A percentile compares a stretch with the other conserved stretches of the same genome.
Conservation (phyloP, 768 basidiomycete genomes). For the Pleurotus cornucopiae region DNA sequence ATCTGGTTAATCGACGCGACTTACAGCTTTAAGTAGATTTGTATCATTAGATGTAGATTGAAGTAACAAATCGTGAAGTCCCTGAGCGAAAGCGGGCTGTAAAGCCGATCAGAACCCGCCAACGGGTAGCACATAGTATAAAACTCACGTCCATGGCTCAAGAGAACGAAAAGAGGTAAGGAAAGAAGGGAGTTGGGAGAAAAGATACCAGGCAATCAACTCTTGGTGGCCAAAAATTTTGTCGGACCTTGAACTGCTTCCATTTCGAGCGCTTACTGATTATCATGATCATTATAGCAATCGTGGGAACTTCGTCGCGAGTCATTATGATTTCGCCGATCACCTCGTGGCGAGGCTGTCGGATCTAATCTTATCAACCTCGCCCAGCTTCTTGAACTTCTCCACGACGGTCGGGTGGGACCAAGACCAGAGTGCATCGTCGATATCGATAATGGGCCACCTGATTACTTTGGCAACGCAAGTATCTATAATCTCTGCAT, state of each 20-base stretch:
- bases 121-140: slow-evolving; percentile 6
- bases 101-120: slow-evolving; percentile 17
- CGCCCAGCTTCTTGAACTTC: too few relatives aligned
- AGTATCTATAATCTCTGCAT: slow-evolving; percentile 18
- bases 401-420: too few relatives aligned
- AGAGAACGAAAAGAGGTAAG: slow-evolving; percentile 19
- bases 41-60: slow-evolving; percentile 90
- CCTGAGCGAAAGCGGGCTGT: slow-evolving; percentile 72
- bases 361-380: not conserved
- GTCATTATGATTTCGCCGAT: not conserved
- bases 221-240: slow-evolving; percentile 40
- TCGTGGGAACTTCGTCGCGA: not conserved
- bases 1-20: slow-evolving; percentile 24
- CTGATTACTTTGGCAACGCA: slow-evolving; percentile 88
- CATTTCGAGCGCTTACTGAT: slow-evolving; percentile 18
- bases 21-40: slow-evolving; percentile 79
- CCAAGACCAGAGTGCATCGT: too few relatives aligned
- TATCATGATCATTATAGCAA: slow-evolving; percentile 9
- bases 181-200: slow-evolving; percentile 21
- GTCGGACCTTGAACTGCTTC: slow-evolving; percentile 49
- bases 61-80: slow-evolving; percentile 79
- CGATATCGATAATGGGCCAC: slow-evolving; percentile 57
- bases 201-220: slow-evolving; percentile 18
- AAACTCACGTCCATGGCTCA: slow-evolving; percentile 47
- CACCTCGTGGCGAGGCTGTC: not conserved